Conservation (phyloP, 495 filamentous ascomycete species). For the Viridothelium virens region DNA sequence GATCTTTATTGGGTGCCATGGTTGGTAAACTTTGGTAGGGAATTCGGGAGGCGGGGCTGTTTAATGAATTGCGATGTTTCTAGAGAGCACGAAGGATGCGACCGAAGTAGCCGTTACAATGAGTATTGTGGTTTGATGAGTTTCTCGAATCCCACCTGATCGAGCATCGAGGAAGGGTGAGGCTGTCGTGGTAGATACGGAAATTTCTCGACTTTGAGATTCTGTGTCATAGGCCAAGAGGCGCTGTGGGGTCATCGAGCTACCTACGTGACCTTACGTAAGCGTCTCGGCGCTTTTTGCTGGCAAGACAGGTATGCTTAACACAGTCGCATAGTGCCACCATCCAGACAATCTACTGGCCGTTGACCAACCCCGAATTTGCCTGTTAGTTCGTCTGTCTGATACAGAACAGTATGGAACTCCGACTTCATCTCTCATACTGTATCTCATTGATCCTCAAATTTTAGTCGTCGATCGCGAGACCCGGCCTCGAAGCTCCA, state of each 20-base stretch:
- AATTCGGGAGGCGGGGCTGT: too few species aligned
- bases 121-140: slow-evolving; percentile 15
- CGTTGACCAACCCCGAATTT: too few species aligned
- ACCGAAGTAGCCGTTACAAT: not conserved
- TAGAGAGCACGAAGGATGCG: too few species aligned
- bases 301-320: not conserved
- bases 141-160: slow-evolving; percentile 1
- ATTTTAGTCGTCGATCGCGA: not conserved
- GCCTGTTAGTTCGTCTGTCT: too few species aligned
- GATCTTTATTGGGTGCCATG: slow-evolving; percentile 90
- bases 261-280: not conserved
- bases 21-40: slow-evolving; percentile 30
- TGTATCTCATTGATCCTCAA: too few species aligned
- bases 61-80: too few species aligned
- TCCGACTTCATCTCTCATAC: too few species aligned
- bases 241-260: not conserved
- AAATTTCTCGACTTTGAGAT: not conserved
- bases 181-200: not conserved
- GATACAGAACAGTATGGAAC: too few species aligned
- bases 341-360: too few species aligned
- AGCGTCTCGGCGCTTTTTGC: not conserved
- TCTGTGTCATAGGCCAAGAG: not conserved
- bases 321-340: too few species aligned
- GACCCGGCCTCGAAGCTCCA: not conserved
- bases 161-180: not conserved